Conservation (phyloP, 768 basidiomycete species). For the Suillus decipiens region DNA sequence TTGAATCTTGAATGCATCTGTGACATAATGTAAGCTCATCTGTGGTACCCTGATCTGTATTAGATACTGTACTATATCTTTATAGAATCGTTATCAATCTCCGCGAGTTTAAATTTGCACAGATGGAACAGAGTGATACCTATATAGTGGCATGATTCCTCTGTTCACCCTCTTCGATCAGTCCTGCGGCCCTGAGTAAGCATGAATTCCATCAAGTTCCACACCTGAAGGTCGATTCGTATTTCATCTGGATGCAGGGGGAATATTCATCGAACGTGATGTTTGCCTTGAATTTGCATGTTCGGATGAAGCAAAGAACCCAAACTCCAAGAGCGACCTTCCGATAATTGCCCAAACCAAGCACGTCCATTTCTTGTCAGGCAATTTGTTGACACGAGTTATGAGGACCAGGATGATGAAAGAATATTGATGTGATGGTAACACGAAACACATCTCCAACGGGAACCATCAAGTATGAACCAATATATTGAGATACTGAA, state of each 20-base stretch:
- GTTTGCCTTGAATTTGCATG: neutral
- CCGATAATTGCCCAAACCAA: neutral
- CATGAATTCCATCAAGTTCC: neutral
- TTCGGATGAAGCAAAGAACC: neutral
- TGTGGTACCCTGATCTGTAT: neutral
- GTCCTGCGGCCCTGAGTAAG: neutral
- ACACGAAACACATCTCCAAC: neutral
- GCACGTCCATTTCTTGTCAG: neutral
- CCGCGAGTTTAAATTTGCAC: neutral
- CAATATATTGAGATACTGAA: neutral
- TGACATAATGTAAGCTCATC: neutral
- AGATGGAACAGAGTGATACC: constrained; percentile 9
- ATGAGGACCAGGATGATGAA: neutral
- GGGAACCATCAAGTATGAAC: neutral
- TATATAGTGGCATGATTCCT: neutral
- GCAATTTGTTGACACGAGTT: neutral
- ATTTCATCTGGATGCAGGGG: neutral
- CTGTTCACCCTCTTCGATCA: neutral
- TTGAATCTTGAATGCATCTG: neutral
- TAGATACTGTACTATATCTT: neutral
- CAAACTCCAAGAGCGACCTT: neutral
- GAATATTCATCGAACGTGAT: neutral
- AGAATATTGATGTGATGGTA: neutral
- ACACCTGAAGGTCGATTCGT: neutral
- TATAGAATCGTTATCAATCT: neutral